Evolutionary conservation across 345 rosid genomes (phyloP).

Genomic region (Arabis alpina): DNA sequence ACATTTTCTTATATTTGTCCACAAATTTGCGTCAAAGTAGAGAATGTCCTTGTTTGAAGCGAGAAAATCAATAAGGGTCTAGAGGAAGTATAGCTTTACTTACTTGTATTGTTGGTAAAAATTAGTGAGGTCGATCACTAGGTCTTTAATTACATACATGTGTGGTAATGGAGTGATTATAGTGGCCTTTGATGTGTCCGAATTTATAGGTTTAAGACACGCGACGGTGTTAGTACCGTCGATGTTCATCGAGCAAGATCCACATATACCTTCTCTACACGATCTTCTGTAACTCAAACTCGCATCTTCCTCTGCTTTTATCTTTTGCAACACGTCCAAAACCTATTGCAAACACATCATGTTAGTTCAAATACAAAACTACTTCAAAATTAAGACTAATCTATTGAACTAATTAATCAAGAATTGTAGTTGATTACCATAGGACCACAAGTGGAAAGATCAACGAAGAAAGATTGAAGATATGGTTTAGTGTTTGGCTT

Average conservation of each 20-base stretch:
- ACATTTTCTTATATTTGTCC: not conserved
- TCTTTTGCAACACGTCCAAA: constrained; percentile 68
- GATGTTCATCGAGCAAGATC: constrained; percentile 74
- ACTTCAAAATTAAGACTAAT: not conserved
- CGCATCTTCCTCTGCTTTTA: constrained; percentile 68
- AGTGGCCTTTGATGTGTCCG: constrained; percentile 51
- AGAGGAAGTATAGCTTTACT: constrained; percentile 1
- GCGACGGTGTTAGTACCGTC: constrained; percentile 76
- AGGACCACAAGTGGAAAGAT: constrained; percentile 66
- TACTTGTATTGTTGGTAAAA: constrained; percentile 72
- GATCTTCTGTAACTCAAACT: constrained; percentile 66
- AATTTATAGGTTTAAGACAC: constrained; percentile 61
- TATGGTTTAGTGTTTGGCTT: constrained; percentile 55
- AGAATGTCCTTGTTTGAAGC: not conserved
- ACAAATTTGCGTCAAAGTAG: not conserved
- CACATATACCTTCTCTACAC: constrained; percentile 80
- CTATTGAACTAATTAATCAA: not conserved
- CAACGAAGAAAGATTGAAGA: constrained; percentile 60
- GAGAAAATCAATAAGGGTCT: not conserved
- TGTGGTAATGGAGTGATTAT: constrained; percentile 71
- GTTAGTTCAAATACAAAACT: not conserved
- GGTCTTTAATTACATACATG: constrained; percentile 68
- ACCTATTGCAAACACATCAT: constrained; percentile 45
- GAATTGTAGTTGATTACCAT: constrained; percentile 40
- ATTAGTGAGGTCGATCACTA: constrained; percentile 67